These are phyloP conservation scores for Stemphylium vesicarium DNA, from an alignment of 2,329 filamentous ascomycete genomes.

Conservation along the genomic window DNA sequence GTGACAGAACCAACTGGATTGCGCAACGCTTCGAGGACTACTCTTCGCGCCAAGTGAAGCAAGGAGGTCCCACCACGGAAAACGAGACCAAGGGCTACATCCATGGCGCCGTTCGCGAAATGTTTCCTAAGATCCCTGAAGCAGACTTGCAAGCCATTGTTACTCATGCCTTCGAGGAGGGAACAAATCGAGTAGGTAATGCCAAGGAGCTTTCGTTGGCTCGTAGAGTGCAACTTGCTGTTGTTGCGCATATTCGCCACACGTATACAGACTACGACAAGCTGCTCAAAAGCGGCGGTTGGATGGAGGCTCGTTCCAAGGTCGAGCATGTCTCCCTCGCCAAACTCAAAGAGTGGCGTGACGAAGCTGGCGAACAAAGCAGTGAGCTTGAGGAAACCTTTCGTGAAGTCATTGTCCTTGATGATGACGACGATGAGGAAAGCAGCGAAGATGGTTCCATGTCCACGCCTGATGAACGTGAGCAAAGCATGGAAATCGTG, in stretches of 20 bases:
- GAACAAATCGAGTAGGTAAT: constrained; percentile 64
- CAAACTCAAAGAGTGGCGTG: constrained; percentile 67
- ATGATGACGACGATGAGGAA: constrained; percentile 66
- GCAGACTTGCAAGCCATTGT: constrained; percentile 64
- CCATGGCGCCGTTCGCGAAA: constrained; percentile 63
- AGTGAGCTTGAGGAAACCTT: constrained; percentile 66
- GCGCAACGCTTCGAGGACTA: constrained; percentile 47
- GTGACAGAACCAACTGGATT: constrained; percentile 37
- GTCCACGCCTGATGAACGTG: constrained; percentile 33
- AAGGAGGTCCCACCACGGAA: constrained; percentile 34
- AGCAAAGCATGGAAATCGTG: constrained; percentile 42
- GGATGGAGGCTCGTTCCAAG: constrained; percentile 60
- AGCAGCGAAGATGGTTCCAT: constrained; percentile 44
- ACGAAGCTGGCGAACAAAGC: constrained; percentile 59
- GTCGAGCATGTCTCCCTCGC: constrained; percentile 63
- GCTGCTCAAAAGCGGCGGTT: constrained; percentile 59
- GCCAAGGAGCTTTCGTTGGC: constrained; percentile 60
- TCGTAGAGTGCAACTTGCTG: constrained; percentile 65
- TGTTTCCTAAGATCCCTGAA: constrained; percentile 68
- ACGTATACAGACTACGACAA: constrained; percentile 68
- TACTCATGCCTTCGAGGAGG: constrained; percentile 66
- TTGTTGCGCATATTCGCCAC: constrained; percentile 68
- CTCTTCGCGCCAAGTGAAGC: constrained; percentile 32
- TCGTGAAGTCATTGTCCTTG: constrained; percentile 68
- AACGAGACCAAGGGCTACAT: constrained; percentile 63